Percentiles rank a stretch among this genome's conserved stretches.
Evolutionary conservation across 352 stramenopile species (phyloP).

Genomic region (Globisporangium solare): DNA sequence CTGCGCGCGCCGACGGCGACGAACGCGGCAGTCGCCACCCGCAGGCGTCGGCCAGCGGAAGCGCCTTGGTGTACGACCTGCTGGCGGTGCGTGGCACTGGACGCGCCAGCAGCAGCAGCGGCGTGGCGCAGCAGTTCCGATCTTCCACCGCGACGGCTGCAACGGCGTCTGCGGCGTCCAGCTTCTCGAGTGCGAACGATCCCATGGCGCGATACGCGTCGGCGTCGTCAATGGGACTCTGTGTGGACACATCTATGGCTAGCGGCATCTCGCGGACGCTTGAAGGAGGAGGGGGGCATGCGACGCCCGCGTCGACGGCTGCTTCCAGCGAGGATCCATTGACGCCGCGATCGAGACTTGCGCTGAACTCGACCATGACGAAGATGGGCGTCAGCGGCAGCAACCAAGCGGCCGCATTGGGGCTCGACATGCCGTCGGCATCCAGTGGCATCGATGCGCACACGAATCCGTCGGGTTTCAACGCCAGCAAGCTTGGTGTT

Average conservation of each 20-base stretch:
- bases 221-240: constrained; percentile 5
- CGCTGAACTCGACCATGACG: constrained; percentile 43
- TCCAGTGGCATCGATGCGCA: constrained; percentile 20
- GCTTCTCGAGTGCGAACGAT: constrained; percentile 5
- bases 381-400: constrained; percentile 15
- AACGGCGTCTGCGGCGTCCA: constrained; percentile 6
- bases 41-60: no score
- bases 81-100: no score
- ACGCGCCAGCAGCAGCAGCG: no score
- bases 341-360: constrained; percentile 40
- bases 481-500: constrained; percentile 16
- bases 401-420: constrained; percentile 5
- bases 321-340: constrained; percentile 29
- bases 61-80: no score
- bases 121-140: constrained; percentile 5
- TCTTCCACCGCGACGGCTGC: constrained; percentile 8
- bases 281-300: constrained; percentile 10
- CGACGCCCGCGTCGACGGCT: constrained; percentile 17
- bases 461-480: constrained; percentile 10
- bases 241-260: constrained; percentile 9
- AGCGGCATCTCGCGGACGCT: constrained; percentile 5
- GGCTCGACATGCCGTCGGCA: constrained; percentile 9
- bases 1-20: no score
- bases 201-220: neutral
- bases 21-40: no score